Conservation (phyloP, 2,329 filamentous ascomycete genomes). For the Ascochyta fabae region DNA sequence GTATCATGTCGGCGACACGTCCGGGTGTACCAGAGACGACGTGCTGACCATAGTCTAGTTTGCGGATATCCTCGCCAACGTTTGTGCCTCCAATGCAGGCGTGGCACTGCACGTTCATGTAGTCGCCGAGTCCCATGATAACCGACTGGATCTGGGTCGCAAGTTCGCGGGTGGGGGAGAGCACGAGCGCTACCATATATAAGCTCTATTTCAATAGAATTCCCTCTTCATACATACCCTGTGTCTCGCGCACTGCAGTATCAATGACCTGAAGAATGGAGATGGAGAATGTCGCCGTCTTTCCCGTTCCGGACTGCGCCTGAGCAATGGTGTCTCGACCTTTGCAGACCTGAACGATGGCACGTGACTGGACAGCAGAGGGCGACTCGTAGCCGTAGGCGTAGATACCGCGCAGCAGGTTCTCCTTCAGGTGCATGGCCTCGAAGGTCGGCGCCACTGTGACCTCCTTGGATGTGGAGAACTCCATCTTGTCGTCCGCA, state of each 20-base stretch:
- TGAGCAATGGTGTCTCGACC: slow-evolving; percentile 98
- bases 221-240: slow-evolving; percentile 56
- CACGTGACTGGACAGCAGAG: slow-evolving; percentile 95
- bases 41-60: slow-evolving; percentile 96
- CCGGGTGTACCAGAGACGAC: slow-evolving; percentile 98
- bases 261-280: slow-evolving; percentile 96
- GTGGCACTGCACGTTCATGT: slow-evolving; percentile 99
- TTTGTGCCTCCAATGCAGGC: slow-evolving; percentile 98
- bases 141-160: slow-evolving; percentile 98
- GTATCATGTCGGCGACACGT: slow-evolving; percentile 86
- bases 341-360: slow-evolving; percentile 99
- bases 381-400: slow-evolving; percentile 98
- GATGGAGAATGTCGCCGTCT: slow-evolving; percentile 96
- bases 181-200: slow-evolving; percentile 72
- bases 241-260: slow-evolving; percentile 87
- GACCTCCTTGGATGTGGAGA: slow-evolving; percentile 97
- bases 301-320: slow-evolving; percentile 95
- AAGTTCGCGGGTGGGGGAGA: slow-evolving; percentile 94
- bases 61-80: slow-evolving; percentile 95
- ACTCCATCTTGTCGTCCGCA: slow-evolving; percentile 96
- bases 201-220: slow-evolving; percentile 10
- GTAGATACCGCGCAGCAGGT: slow-evolving; percentile 94
- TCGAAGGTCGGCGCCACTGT: slow-evolving; percentile 81
- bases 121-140: slow-evolving; percentile 99
- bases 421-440: slow-evolving; percentile 93